Evolutionary conservation across 495 filamentous ascomycete genomes (phyloP), one percentile per base, ranked within the genome.

Genomic region (Pyrenula massariospora): DNA sequence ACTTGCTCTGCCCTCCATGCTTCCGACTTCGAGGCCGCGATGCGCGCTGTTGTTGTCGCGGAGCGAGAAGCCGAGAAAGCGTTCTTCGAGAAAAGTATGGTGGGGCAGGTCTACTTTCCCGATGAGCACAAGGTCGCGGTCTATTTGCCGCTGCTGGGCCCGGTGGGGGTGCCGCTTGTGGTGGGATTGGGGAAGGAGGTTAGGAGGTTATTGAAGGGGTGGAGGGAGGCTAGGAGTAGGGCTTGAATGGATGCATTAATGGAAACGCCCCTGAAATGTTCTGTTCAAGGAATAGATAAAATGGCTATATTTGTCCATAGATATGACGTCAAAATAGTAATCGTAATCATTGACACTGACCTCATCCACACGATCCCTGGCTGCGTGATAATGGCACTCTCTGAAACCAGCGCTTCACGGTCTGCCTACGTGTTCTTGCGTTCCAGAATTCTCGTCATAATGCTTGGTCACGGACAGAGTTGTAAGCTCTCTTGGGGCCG

Each of bases 111-210:
- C 59, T 96, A 88, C 80, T 98, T 89, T 68, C 93, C 93, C 1
- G 94, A 98, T 64, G 93, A 98, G 70, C 93, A 98, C 65, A 98
- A 97, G 70, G 79, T 97, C n/a, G 94, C 93, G 0, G 93, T 98
- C 12, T 98, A 97, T 64, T 65, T 98, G 59, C 93, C 93, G 12
- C 70, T 97, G 12, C 70, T 98, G 53, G 93, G 94, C 1, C 93
- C 94, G 1, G 84, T 97, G 48, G 92, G 88, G 10, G 94, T 97
- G 8, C 93, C 93, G 22, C 70, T 98, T 47, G 59, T 96, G 3
- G 86, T 97, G 75, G 84, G 84, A 12, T 74, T 87, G 54, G 48
- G 91, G 25, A 97, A 94, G 64, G 91, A 96, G 73, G 36, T 90
- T 12, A 87, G 80, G 70, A 72, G 71, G 57, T 25, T 77, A 48